Base-by-base conservation (phyloP, 1,284 basidiomycete genomes). In the Trichosporon sp. region DNA sequence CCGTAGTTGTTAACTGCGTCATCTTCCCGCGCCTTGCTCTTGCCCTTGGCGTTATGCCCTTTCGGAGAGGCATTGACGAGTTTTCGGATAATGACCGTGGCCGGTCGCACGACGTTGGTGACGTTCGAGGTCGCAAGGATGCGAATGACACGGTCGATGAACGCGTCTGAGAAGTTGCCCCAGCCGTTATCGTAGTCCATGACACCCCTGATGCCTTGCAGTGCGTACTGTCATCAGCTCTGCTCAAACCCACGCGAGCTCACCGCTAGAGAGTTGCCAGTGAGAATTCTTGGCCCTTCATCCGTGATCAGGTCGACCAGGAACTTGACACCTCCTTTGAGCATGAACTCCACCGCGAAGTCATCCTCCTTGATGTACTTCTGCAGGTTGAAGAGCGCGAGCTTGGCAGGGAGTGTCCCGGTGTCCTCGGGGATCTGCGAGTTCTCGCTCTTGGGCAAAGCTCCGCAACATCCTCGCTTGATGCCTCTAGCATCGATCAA, bases 71-170 rank as follows among this genome's bases (percentile, higher is more conserved):
- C 79, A 38, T 80, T 75, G 66, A 82, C 76, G 16, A 83, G 76
- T 70, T 81, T 82, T n/a, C 81, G 76, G 35, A 80, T 68, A 43
- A 83, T 80, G 3, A 80, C 79, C n/a, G 94, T 97, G 0, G 96
- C 94, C 11, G 96, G 96, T n/a, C 96, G 90, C 76, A 93, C 93
- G 74, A 98, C 92, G 76, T 99, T 99, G n/a, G 90, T 88, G 56
- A 91, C 90, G 67, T 88, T 87, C 16, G 90, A 85, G 0, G 91
- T 89, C 2, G 92, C 90, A 51, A 97, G 87, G 73, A 96, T 91
- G 75, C 90, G 88, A 31, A 96, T 92, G 56, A 97, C 79, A 68
- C 84, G 77, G 70, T 78, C 75, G 65, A 79, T 78, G 40, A 80
- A 78, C 0, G 66, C 61, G 64, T 80, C 76, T 1, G 76, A 74